Evolutionary conservation across 257 asterid genomes (phyloP).

Genomic region (Fraxinus excelsior): DNA sequence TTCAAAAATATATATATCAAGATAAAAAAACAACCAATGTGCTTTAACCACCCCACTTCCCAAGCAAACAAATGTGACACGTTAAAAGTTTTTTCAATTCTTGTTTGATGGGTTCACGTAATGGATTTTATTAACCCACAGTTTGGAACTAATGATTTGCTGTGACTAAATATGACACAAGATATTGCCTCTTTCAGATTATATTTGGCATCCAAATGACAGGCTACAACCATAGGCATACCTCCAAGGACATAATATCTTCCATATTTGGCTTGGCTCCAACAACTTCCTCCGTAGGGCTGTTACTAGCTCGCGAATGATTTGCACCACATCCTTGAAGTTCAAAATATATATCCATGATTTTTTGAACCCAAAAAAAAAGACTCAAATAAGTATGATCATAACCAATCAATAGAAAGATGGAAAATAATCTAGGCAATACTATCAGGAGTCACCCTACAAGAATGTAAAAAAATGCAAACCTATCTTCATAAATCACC

Average conservation of each 20-base stretch:
- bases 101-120: neutral
- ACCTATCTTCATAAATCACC: slow-evolving; percentile 17
- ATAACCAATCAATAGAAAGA: slow-evolving; percentile 3
- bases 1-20: slow-evolving; percentile 22
- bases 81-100: neutral
- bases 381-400: slow-evolving; percentile 20
- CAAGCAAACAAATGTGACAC: neutral
- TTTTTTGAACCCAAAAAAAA: neutral
- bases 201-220: slow-evolving; percentile 16
- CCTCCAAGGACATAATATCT: slow-evolving; percentile 58
- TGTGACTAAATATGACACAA: neutral
- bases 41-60: neutral
- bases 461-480: neutral
- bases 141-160: neutral
- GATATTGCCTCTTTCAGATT: slow-evolving; percentile 13
- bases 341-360: slow-evolving; percentile 27
- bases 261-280: slow-evolving; percentile 51
- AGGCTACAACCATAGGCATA: slow-evolving; percentile 29
- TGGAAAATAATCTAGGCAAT: neutral
- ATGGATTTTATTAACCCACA: neutral
- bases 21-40: neutral
- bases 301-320: slow-evolving; percentile 47
- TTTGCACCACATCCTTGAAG: slow-evolving; percentile 53
- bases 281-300: slow-evolving; percentile 45
- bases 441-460: slow-evolving; percentile 6